phyloP scores from a whole-genome alignment of 2,329 filamentous ascomycete species.

The Pestalotiopsis sp. region DNA sequence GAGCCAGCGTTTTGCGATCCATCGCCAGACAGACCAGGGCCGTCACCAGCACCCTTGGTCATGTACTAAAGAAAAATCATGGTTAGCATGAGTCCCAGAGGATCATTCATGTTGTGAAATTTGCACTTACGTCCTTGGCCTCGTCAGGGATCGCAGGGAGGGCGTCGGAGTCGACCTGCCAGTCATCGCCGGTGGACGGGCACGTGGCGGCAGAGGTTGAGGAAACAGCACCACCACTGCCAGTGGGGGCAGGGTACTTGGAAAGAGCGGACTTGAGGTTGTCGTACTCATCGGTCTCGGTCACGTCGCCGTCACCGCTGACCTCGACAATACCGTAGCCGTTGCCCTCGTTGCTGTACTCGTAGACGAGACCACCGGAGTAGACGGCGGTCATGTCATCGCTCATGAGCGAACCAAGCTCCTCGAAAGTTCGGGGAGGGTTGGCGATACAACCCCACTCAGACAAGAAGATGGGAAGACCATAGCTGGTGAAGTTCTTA shows the following conservation, averaged over 20 bases:
- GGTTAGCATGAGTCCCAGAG: conserved; percentile 15
- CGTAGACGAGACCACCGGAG: conserved; percentile 95
- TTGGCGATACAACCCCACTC: conserved; percentile 91
- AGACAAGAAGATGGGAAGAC: conserved; percentile 89
- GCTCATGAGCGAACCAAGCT: conserved; percentile 78
- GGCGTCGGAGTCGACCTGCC: conserved; percentile 49
- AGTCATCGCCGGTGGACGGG: conserved; percentile 50
- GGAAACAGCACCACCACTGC: conserved; percentile 50
- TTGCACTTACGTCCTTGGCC: conserved; percentile 40
- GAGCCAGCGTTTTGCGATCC: conserved; percentile 58
- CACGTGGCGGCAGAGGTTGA: conserved; percentile 51
- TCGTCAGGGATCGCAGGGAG: conserved; percentile 55
- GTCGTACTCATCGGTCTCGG: conserved; percentile 65
- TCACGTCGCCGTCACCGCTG: conserved; percentile 53
- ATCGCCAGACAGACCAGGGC: conserved; percentile 54
- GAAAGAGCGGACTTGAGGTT: conserved; percentile 51
- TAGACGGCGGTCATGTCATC: conserved; percentile 82
- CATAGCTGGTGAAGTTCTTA: conserved; percentile 83
- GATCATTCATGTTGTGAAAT: neutral
- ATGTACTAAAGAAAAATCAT: conserved; percentile 44
- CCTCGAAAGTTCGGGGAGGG: conserved; percentile 74
- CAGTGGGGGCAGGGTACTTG: conserved; percentile 53
- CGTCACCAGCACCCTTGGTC: conserved; percentile 54
- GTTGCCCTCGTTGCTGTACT: conserved; percentile 83
- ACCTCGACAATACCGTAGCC: conserved; percentile 80